Conservation (phyloP, 106 monocot genomes). For the Alisma plantagoaquatica region DNA sequence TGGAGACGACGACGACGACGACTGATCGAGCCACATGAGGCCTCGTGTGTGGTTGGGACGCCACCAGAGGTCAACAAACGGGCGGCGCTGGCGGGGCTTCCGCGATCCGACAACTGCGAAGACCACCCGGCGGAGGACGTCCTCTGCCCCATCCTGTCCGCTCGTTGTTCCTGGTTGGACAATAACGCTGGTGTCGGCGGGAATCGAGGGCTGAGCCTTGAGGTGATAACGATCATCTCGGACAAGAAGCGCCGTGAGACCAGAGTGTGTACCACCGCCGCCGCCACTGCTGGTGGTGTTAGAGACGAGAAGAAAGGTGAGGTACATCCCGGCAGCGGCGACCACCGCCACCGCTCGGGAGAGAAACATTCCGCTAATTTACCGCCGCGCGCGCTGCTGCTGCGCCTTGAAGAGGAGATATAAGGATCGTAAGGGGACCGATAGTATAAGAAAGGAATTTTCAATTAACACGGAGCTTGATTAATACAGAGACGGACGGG, state of each 20-base stretch:
- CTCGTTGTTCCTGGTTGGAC: not conserved
- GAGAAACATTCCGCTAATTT: no score
- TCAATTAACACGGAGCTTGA: no score
- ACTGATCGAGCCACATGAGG: constrained; percentile 10
- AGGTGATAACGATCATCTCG: not conserved
- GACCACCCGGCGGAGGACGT: not conserved
- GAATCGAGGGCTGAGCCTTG: no score
- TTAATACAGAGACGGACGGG: no score
- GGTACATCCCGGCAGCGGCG: not conserved
- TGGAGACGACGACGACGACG: not conserved
- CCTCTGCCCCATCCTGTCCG: no score
- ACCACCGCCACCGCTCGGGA: not conserved
- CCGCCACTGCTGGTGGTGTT: not conserved
- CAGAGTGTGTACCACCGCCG: not conserved
- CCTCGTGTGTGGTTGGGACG: constrained; percentile 11
- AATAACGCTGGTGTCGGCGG: not conserved
- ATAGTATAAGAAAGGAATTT: no score
- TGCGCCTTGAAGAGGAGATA: no score
- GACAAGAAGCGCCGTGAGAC: not conserved
- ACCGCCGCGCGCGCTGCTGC: no score
- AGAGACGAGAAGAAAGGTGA: not conserved
- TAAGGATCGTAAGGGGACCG: no score
- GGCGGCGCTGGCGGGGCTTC: not conserved
- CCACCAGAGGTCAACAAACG: constrained; percentile 13
- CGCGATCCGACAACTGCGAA: constrained; percentile 5